Evolutionary conservation across 2,329 filamentous ascomycete genomes (phyloP), one percentile per base, ranked within the genome.

Genomic region (Hypoxylon sp.): DNA sequence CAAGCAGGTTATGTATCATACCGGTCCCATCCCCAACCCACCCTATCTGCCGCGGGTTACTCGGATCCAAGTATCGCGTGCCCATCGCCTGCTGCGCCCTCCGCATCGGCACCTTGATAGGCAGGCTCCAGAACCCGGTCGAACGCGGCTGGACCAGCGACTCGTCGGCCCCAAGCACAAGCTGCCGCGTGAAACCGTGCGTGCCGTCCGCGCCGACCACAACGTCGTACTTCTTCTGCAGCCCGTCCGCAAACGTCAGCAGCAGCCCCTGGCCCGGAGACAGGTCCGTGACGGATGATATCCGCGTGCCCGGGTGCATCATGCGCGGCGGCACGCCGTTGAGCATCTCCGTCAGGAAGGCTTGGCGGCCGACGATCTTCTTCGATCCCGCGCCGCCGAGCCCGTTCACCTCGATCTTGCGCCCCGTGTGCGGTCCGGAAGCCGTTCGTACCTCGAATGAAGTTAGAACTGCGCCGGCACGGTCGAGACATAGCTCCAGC

Each of bases 11-110:
- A 28, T 70, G 68, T 22, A 72, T 68, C 55, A 76, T 65, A 41
- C 66, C 52, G 1, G 60, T 71, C 1, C 73, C 72, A 13, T 74
- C 66, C 3, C 73, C 73, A n/a, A 75, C 61, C 70, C 72, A 76
- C n/a, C 64, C 53, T n/a, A 62, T 50, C 32, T 72, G 72, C 3
- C 55, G 64, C 1, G 73, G 73, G 30, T 65, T 68, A 2, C 26
- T 47, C 7, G 70, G 69, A 51, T 74, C 71, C 1, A 75, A 52
- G 44, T 68, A 67, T 20, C 69, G 69, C 3, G 65, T 20, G 4
- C 73, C 73, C 70, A 76, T 74, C 8, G 64, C 64, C 17, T 69
- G 56, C 24, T 70, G 64, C 3, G 74, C 74, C 24, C 62, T 68
- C 17, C 60, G 56, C 2, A 72, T 62, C 0, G 74, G 71, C 1